Evolutionary conservation across 2,329 filamentous ascomycete genomes (phyloP).

Genomic region (Talaromyces amestolkiae): DNA sequence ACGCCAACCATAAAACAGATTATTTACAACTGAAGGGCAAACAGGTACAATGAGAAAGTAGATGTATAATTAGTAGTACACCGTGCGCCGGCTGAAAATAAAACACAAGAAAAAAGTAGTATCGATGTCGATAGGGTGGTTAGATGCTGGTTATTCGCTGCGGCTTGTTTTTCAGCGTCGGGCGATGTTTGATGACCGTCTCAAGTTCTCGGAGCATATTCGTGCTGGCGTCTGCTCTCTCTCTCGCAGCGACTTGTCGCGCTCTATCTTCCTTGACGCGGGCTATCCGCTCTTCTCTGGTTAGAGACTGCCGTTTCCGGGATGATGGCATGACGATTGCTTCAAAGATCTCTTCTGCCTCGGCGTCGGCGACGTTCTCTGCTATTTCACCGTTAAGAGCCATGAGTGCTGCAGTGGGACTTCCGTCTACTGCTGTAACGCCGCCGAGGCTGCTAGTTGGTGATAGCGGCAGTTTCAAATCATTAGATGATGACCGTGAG

Average conservation of each 20-base stretch:
- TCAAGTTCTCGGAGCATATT: slow-evolving; percentile 92
- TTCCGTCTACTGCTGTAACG: slow-evolving; percentile 53
- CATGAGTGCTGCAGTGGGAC: slow-evolving; percentile 68
- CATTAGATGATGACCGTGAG: slow-evolving; percentile 36
- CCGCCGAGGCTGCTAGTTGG: slow-evolving; percentile 48
- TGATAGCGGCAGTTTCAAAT: slow-evolving; percentile 42
- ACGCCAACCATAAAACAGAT: neutral
- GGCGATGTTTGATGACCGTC: slow-evolving; percentile 71
- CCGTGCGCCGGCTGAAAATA: neutral
- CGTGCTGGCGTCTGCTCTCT: slow-evolving; percentile 75
- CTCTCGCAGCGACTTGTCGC: slow-evolving; percentile 66
- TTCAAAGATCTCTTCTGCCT: slow-evolving; percentile 82
- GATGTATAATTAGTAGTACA: neutral
- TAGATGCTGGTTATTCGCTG: slow-evolving; percentile 47
- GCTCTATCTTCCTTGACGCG: slow-evolving; percentile 86
- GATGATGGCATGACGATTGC: slow-evolving; percentile 73
- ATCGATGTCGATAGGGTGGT: slow-evolving; percentile 18
- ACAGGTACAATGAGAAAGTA: neutral
- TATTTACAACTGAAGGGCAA: neutral
- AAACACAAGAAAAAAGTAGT: neutral
- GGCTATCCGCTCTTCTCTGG: slow-evolving; percentile 79
- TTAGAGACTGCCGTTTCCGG: slow-evolving; percentile 66
- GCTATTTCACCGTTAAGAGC: slow-evolving; percentile 69
- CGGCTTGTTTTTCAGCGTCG: slow-evolving; percentile 38
- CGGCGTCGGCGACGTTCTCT: slow-evolving; percentile 28